phyloP scores from a whole-genome alignment of 2,329 filamentous ascomycete genomes.

The Mollisia scopiformis region DNA sequence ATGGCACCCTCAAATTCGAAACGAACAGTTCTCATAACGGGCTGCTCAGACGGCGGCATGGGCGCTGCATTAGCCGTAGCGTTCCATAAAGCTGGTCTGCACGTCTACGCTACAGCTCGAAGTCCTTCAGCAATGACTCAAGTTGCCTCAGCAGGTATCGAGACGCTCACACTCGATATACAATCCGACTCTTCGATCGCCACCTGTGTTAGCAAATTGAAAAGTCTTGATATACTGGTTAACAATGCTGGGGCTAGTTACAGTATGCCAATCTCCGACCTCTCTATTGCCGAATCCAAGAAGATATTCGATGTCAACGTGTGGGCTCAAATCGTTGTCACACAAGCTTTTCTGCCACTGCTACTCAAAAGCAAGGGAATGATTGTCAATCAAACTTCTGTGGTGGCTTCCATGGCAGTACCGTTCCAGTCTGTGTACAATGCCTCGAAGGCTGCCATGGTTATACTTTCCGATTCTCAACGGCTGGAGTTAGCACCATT shows the following conservation, averaged over 20 bases:
- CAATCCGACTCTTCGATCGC: conserved; percentile 39
- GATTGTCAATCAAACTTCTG: conserved; percentile 48
- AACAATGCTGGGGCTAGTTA: conserved; percentile 48
- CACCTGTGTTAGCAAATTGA: conserved; percentile 24
- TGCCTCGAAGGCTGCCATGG: conserved; percentile 25
- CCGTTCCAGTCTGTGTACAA: conserved; percentile 25
- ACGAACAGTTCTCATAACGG: conserved; percentile 43
- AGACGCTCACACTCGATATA: conserved; percentile 43
- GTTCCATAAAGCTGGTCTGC: conserved; percentile 40
- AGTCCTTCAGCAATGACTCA: conserved; percentile 38
- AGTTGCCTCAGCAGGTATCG: conserved; percentile 30
- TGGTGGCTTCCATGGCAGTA: conserved; percentile 21
- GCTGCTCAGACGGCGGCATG: conserved; percentile 43
- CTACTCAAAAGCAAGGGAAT: conserved; percentile 38
- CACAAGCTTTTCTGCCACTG: conserved; percentile 37
- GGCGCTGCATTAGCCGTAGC: conserved; percentile 44
- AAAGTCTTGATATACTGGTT: conserved; percentile 44
- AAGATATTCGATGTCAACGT: conserved; percentile 39
- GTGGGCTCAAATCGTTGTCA: conserved; percentile 36
- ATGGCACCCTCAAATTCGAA: too few relatives aligned
- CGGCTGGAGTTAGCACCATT: conserved; percentile 26
- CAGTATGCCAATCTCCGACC: conserved; percentile 38
- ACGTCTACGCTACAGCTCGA: conserved; percentile 45
- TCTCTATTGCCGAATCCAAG: conserved; percentile 33
- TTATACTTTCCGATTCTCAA: conserved; percentile 21